A percentile compares a stretch with the other conserved stretches of the same genome.
phyloP scores from a whole-genome alignment of 129 eudicot species.

The Tagetes erecta region DNA sequence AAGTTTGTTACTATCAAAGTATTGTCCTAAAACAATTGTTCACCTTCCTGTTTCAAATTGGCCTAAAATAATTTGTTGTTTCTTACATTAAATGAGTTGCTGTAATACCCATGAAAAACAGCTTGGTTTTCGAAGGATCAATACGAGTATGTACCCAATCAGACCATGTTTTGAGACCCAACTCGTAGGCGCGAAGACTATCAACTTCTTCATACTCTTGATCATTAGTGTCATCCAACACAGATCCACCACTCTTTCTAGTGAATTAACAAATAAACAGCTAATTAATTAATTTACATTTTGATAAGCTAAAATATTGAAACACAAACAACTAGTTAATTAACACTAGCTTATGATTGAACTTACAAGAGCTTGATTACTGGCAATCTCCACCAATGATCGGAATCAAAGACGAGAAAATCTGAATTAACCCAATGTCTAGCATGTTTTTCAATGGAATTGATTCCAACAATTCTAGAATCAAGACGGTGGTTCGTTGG shows the following conservation, averaged over 20 bases:
- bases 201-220: conserved; percentile 47
- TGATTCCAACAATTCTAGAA: conserved; percentile 44
- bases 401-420: conserved; percentile 55
- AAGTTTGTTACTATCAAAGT: not conserved
- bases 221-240: conserved; percentile 32
- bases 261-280: not conserved
- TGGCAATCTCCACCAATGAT: conserved; percentile 60
- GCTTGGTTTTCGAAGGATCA: conserved; percentile 49
- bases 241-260: conserved; percentile 36
- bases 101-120: conserved; percentile 65
- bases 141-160: conserved; percentile 56
- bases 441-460: conserved; percentile 58
- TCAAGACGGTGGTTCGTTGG: conserved; percentile 44
- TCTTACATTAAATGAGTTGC: conserved; percentile 63
- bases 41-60: not conserved
- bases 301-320: not conserved
- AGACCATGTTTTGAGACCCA: conserved; percentile 71
- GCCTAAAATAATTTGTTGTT: not conserved
- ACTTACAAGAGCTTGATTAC: conserved; percentile 52
- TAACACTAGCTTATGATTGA: not conserved
- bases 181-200: conserved; percentile 43
- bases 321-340: not conserved
- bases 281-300: not conserved
- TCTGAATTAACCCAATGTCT: conserved; percentile 58
- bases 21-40: not conserved